phyloP scores from a whole-genome alignment of 768 basidiomycete species.

The Coprinopsis marcescibilis region DNA sequence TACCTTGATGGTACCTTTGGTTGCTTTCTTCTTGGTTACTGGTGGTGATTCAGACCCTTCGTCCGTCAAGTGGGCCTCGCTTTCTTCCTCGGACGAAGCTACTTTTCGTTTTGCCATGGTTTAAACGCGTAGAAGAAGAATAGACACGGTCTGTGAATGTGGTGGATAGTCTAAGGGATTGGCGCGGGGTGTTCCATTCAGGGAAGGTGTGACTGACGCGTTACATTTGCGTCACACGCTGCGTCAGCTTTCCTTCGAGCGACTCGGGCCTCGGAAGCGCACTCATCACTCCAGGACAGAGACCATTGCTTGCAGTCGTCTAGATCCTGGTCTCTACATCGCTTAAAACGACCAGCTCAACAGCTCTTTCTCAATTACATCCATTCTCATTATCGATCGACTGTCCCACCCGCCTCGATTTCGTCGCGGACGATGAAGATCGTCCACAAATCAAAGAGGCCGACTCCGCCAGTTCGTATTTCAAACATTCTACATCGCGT shows the following conservation, averaged over 20 bases:
- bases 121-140: slow-evolving; percentile 4
- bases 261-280: not conserved
- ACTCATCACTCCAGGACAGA: slow-evolving; percentile 2
- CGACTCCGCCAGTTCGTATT: slow-evolving; percentile 63
- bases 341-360: slow-evolving; percentile 2
- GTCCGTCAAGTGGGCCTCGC: not conserved
- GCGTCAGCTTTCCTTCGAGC: slow-evolving; percentile 27
- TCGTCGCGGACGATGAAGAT: slow-evolving; percentile 79
- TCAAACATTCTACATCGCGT: slow-evolving; percentile 13
- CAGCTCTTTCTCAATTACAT: not conserved
- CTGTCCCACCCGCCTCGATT: slow-evolving; percentile 29
- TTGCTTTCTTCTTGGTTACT: slow-evolving; percentile 1
- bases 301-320: slow-evolving; percentile 5
- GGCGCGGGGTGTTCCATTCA: not conserved
- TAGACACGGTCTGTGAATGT: not conserved
- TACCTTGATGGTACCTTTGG: slow-evolving; percentile 1
- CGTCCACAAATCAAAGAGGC: slow-evolving; percentile 78
- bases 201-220: slow-evolving; percentile 14
- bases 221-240: slow-evolving; percentile 18
- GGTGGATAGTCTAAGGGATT: not conserved
- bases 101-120: slow-evolving; percentile 26
- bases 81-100: slow-evolving; percentile 6
- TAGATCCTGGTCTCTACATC: slow-evolving; percentile 10
- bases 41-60: not conserved
- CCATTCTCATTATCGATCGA: not conserved